Base-by-base conservation (phyloP, 208 protist species). In the Trypanosoma lewisi region DNA sequence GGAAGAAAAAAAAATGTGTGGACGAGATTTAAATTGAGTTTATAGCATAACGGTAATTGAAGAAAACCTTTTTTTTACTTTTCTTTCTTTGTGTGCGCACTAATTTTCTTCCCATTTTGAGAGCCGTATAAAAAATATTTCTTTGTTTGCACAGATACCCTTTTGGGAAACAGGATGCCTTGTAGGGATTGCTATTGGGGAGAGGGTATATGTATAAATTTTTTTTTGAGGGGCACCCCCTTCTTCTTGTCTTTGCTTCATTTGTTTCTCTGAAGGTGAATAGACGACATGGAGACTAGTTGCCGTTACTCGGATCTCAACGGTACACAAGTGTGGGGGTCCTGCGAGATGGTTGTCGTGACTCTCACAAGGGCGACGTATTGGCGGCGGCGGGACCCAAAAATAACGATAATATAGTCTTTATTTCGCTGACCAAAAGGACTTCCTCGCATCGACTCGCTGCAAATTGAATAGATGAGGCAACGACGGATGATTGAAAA, bases 341-440 rank as follows among this genome's bases (percentile, higher is more conserved):
- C 63, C 12, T 69, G 62, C 36, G 53, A 61, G 8, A 69, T 42
- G 27, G 53, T 69, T 19, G 21, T 69, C 25, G 21, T 42, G 33
- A 53, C 52, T 21, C 63, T 69, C 25, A 14, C 52, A 44, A 50
- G 41, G 25, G 36, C 54, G 7, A 36, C 19, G 41, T 52, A 28
- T 25, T 69, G 36, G 28, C 50, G 41, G 41, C 28, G 27, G 41
- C 36, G 47, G 44, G n/a, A 6, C 12, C 11, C 7, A 37, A 53
- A 23, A 36, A 2, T 45, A 25, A n/a, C n/a, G n/a, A n/a, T n/a
- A n/a, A n/a, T n/a, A n/a, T n/a, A n/a, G n/a, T n/a, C n/a, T n/a
- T n/a, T n/a, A n/a, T n/a, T n/a, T n/a, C n/a, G n/a, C n/a, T n/a
- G n/a, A n/a, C n/a, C n/a, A n/a, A n/a, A n/a, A n/a, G n/a, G n/a